These are phyloP conservation scores for Delonix regia DNA, from an alignment of 306 rosid genomes.

Conservation along the genomic window DNA sequence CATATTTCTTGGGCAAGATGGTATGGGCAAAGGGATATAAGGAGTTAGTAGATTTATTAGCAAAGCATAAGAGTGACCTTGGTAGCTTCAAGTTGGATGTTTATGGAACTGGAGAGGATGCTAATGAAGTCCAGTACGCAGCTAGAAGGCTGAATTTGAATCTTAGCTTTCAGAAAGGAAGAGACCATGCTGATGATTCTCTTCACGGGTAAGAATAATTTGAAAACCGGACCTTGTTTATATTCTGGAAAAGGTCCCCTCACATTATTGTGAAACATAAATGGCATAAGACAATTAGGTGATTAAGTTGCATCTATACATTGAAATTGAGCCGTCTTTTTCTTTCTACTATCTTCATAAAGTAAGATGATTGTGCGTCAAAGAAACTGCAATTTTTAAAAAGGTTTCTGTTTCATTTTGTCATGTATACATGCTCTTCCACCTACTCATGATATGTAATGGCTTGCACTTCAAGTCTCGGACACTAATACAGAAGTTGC, in stretches of 20 bases:
- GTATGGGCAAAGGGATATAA: constrained; percentile 96
- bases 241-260: constrained; percentile 6
- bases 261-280: constrained; percentile 1
- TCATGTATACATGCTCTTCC: constrained; percentile 4
- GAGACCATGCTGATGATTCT: constrained; percentile 92
- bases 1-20: constrained; percentile 97
- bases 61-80: constrained; percentile 75
- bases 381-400: constrained; percentile 25
- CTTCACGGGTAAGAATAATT: constrained; percentile 73
- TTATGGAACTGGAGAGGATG: constrained; percentile 93
- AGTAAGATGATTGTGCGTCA: background rate
- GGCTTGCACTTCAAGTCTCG: constrained; percentile 9
- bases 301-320: constrained; percentile 29
- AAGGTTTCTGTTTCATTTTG: background rate
- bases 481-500: constrained; percentile 2
- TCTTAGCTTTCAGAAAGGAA: constrained; percentile 86
- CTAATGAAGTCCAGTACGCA: constrained; percentile 76
- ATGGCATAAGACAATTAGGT: background rate
- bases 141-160: constrained; percentile 81
- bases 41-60: constrained; percentile 80
- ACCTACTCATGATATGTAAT: constrained; percentile 5
- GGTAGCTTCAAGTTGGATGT: constrained; percentile 87
- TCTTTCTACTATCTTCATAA: constrained; percentile 8
- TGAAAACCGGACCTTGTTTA: constrained; percentile 27
- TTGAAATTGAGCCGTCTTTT: constrained; percentile 18